A percentile compares a stretch with the other conserved stretches of the same genome.
These are phyloP conservation scores for Parsonsia alboflavescens DNA, from an alignment of 257 asterid species.

Conservation along the genomic window DNA sequence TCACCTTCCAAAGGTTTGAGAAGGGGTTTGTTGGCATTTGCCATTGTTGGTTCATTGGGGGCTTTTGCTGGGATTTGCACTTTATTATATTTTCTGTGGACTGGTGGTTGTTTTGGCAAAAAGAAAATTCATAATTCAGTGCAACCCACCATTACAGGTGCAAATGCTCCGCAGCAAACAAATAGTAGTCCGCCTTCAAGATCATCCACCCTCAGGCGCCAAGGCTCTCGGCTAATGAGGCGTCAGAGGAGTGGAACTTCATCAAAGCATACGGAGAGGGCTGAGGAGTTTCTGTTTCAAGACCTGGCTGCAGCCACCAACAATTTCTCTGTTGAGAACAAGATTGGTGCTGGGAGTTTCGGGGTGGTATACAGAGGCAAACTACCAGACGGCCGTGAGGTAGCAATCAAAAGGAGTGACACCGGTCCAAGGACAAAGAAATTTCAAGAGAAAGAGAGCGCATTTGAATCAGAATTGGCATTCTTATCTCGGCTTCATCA, in stretches of 20 bases:
- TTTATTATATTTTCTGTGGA: constrained; percentile 54
- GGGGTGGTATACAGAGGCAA: constrained; percentile 78
- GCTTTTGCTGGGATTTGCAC: constrained; percentile 66
- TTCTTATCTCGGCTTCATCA: constrained; percentile 86
- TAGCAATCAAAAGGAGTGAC: constrained; percentile 78
- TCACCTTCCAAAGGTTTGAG: constrained; percentile 35
- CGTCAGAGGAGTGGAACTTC: constrained; percentile 88
- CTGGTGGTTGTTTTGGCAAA: constrained; percentile 66
- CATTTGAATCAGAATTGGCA: constrained; percentile 75
- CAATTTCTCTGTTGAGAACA: constrained; percentile 54
- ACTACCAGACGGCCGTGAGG: constrained; percentile 63
- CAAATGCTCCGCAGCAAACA: constrained; percentile 34
- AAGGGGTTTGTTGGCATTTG: constrained; percentile 55
- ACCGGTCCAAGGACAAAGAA: constrained; percentile 50
- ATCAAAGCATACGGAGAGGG: constrained; percentile 60
- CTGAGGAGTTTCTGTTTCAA: constrained; percentile 58
- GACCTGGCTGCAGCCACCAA: constrained; percentile 65
- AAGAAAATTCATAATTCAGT: constrained; percentile 81
- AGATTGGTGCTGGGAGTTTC: constrained; percentile 83
- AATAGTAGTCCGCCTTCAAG: constrained; percentile 55
- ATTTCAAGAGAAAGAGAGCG: constrained; percentile 79
- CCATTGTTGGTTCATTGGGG: constrained; percentile 70
- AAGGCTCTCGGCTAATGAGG: constrained; percentile 76
- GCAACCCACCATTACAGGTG: constrained; percentile 55
- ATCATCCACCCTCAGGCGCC: constrained; percentile 74